These are phyloP conservation scores for Trichoderma semiorbis DNA, from an alignment of 2,329 filamentous ascomycete genomes.

Conservation along the genomic window DNA sequence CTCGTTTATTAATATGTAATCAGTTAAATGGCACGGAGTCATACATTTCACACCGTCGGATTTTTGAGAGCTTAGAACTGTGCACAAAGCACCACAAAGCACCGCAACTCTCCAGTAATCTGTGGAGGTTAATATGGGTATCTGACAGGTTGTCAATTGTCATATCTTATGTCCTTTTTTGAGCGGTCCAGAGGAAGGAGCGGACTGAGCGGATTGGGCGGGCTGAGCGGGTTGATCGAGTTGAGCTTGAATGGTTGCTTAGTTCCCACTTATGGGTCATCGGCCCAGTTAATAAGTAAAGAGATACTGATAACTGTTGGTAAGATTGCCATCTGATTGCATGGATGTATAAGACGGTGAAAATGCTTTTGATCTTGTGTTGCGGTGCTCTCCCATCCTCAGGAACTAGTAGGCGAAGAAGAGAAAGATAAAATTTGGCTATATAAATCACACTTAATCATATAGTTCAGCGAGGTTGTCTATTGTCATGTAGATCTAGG, in stretches of 20 bases:
- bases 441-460: too few relatives aligned
- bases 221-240: background rate
- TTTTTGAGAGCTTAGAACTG: background rate
- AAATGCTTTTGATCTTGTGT: background rate
- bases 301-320: background rate
- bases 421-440: background rate
- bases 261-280: background rate
- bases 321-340: background rate
- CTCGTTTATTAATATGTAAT: background rate
- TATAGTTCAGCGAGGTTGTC: too few relatives aligned
- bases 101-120: background rate
- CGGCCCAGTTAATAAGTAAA: background rate
- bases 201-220: background rate
- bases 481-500: too few relatives aligned
- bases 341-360: background rate
- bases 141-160: background rate
- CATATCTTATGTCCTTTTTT: background rate
- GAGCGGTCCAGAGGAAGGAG: background rate
- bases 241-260: background rate
- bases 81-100: background rate
- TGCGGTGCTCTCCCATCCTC: background rate
- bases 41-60: background rate
- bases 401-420: background rate
- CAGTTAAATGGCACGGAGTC: background rate
- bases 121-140: background rate